Evolutionary conservation across 768 basidiomycete species (phyloP), one percentile per base, ranked within the genome.

Genomic region (Lactarius hengduanensis): DNA sequence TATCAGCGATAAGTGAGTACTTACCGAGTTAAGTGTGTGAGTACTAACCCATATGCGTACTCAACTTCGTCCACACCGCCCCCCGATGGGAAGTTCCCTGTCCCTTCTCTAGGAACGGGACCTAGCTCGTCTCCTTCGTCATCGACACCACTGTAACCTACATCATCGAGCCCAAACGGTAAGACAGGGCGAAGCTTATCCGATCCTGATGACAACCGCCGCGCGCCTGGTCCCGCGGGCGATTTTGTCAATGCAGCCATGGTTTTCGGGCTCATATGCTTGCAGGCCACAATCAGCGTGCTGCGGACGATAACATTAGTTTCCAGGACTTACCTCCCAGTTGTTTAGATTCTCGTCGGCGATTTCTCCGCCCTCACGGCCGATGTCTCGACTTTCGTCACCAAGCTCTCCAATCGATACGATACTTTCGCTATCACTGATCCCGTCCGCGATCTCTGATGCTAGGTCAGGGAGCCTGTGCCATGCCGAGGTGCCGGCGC

Each of bases 251-350:
- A 80, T 10, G 94, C 90, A 15, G 92, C 91, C 86, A 98, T 91
- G 2, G 94, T 96, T 77, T 93, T 92, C 4, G 94, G 94, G 70
- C 96, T 96, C 90, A 98, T 91, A 73, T 96, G 95, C 95, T 95
- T 61, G 16, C 30, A 15, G 20, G 30, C 8, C 53, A 15, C 62
- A n/a, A 15, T 57, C 62, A 30, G 55, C 57, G 62, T 64, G 62
- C 20, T 43, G 65, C n/a, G 54, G 11, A 34, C 4, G 10, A 28
- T 34, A 20, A 45, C 13, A 53, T 28, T 11, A 18, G n/a, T 20
- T 11, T 62, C 60, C 56, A 55, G 56, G 54, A 72, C 87, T 75
- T 70, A 94, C 95, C 90, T 96, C 96, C 96, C 96, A 98, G 71
- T 95, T 93, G 73, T 96, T 98, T 70, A 90, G 76, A 72, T 95